phyloP scores from a whole-genome alignment of 352 stramenopile genomes.

The Plasmopara viticola region DNA sequence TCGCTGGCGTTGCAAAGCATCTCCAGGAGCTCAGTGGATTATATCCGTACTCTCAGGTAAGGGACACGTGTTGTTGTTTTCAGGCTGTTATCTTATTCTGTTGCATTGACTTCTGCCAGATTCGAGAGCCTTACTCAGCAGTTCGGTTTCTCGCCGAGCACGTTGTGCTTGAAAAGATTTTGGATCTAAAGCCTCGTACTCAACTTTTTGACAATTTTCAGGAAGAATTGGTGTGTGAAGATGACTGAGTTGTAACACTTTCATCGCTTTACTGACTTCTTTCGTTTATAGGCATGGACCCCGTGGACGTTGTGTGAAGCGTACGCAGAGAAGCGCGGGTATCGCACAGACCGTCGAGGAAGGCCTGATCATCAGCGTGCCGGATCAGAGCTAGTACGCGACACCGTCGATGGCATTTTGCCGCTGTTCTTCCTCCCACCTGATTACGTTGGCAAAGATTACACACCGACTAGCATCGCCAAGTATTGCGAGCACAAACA shows the following conservation, averaged over 20 bases:
- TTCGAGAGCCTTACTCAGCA: slow-evolving; percentile 83
- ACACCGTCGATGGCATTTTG: slow-evolving; percentile 76
- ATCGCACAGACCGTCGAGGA: slow-evolving; percentile 69
- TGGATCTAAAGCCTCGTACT: slow-evolving; percentile 65
- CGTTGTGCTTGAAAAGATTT: slow-evolving; percentile 56
- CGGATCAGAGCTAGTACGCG: slow-evolving; percentile 71
- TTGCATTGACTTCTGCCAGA: slow-evolving; percentile 29
- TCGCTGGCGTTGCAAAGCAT: slow-evolving; percentile 73
- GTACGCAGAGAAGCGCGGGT: slow-evolving; percentile 79
- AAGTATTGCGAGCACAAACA: too few relatives aligned
- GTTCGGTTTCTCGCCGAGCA: slow-evolving; percentile 82
- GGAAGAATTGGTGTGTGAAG: slow-evolving; percentile 51
- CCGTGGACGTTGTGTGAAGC: slow-evolving; percentile 79
- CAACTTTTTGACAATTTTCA: slow-evolving; percentile 73
- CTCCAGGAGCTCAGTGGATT: slow-evolving; percentile 77
- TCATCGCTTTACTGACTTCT: background rate
- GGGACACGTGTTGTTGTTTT: background rate
- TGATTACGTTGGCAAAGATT: too few relatives aligned
- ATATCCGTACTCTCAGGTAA: slow-evolving; percentile 78
- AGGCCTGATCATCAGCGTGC: slow-evolving; percentile 77
- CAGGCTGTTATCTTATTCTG: background rate
- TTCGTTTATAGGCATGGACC: slow-evolving; percentile 57
- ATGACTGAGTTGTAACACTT: background rate
- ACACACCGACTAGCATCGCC: too few relatives aligned
- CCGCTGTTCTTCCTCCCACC: slow-evolving; percentile 77